A percentile compares a stretch with the other conserved stretches of the same genome.
phyloP scores from a whole-genome alignment of 169 alveolate species.

The Amoebophrya sp. region DNA sequence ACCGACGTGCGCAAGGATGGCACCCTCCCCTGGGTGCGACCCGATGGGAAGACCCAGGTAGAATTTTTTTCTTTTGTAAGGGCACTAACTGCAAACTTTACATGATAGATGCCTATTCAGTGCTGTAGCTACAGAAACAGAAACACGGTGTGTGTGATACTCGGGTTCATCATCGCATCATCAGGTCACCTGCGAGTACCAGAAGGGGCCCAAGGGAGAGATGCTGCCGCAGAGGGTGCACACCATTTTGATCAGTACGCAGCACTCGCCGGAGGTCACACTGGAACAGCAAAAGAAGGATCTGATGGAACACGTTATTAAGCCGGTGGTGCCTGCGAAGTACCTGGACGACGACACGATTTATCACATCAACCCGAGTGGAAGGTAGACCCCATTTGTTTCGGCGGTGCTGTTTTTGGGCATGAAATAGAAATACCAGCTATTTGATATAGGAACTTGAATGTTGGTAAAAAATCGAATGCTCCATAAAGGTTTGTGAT shows the following conservation, averaged over 20 bases:
- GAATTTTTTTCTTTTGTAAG: no score
- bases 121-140: no score
- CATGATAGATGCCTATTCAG: no score
- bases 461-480: no score
- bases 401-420: no score
- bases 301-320: conserved; percentile 84
- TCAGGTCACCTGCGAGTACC: conserved; percentile 79
- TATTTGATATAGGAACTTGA: no score
- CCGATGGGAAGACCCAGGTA: conserved; percentile 99
- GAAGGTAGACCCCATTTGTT: conserved; percentile 71
- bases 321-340: conserved; percentile 83
- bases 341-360: conserved; percentile 86
- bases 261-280: conserved; percentile 62
- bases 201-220: conserved; percentile 60
- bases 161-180: background rate
- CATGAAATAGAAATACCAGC: no score
- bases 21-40: conserved; percentile 87
- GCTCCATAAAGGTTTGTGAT: conserved; percentile 82
- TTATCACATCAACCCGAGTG: conserved; percentile 93
- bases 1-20: conserved; percentile 86
- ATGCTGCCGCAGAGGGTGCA: conserved; percentile 84
- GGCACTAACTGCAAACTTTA: no score
- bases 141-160: conserved; percentile 53
- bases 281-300: conserved; percentile 55
- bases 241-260: conserved; percentile 87